Evolutionary conservation across 2,329 filamentous ascomycete species (phyloP).

Genomic region (Colletotrichum karsti): DNA sequence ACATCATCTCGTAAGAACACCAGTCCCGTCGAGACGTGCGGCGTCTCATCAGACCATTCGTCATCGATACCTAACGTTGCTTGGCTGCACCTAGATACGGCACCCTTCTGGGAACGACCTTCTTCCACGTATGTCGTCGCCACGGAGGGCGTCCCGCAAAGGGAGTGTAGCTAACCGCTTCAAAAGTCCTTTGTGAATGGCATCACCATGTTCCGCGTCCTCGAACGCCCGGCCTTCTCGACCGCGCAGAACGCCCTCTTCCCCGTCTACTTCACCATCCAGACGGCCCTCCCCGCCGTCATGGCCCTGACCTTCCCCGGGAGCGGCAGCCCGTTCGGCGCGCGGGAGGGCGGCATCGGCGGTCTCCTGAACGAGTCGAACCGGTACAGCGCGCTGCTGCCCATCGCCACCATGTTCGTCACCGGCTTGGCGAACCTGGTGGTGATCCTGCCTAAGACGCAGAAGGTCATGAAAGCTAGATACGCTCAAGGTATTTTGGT

Average conservation of each 20-base stretch:
- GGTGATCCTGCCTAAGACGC: slow-evolving; percentile 79
- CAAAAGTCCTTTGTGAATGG: slow-evolving; percentile 77
- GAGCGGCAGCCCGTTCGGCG: slow-evolving; percentile 54
- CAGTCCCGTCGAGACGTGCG: not conserved
- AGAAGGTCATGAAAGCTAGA: slow-evolving; percentile 76
- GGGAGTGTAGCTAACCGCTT: not conserved
- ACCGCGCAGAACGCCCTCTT: slow-evolving; percentile 83
- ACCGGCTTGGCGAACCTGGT: slow-evolving; percentile 76
- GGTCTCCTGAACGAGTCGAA: slow-evolving; percentile 69
- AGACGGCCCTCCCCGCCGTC: slow-evolving; percentile 77
- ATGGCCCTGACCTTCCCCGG: slow-evolving; percentile 84
- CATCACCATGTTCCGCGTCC: slow-evolving; percentile 77
- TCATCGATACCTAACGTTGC: slow-evolving; percentile 14
- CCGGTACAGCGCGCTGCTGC: slow-evolving; percentile 70
- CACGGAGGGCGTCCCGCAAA: not conserved
- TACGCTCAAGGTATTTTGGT: slow-evolving; percentile 77
- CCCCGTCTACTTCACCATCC: slow-evolving; percentile 87
- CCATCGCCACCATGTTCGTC: slow-evolving; percentile 75
- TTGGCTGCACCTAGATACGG: slow-evolving; percentile 78
- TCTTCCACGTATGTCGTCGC: slow-evolving; percentile 77
- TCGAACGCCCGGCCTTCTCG: slow-evolving; percentile 83
- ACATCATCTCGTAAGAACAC: slow-evolving; percentile 72
- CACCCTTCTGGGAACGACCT: slow-evolving; percentile 83
- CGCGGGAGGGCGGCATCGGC: slow-evolving; percentile 52
- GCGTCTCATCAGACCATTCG: not conserved